Evolutionary conservation across 1,284 basidiomycete species (phyloP), one percentile per base, ranked within the genome.

Genomic region (Tilletiopsis washingtonensis): DNA sequence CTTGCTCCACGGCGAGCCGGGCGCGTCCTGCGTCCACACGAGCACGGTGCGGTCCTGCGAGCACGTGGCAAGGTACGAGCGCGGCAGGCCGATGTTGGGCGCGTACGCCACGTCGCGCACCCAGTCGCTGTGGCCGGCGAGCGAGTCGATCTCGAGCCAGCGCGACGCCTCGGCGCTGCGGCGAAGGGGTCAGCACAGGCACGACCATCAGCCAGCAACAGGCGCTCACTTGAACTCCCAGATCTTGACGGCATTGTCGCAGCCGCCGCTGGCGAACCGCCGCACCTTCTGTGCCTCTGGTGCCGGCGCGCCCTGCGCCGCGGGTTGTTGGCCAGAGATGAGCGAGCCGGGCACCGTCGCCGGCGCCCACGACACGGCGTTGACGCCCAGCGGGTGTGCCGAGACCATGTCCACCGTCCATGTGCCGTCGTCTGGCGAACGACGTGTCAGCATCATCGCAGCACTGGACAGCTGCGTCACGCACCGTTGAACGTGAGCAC

Each of bases 21-120:
- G 82, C 0, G 82, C 79, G 51, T 91, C 84, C 72, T 91, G 89
- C 25, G 88, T 90, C 88, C 91, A 96, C 61, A 98, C 88, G 41
- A 91, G 77, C 3, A 97, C 93, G 0, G 88, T 91, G 66, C 78
- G 64, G 55, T 84, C 85, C 77, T 96, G 91, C 0, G 87, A 91
- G 0, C 90, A 91, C 1, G 89, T 91, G 9, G 93, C 93, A 57
- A 98, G 88, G 76, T 97, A 96, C 70, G 84, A 86, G 54, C 90
- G 82, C 0, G 91, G 88, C 15, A 98, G 80, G 0, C 93, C 93
- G 61, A 97, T 90, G 67, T 90, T 96, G 0, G 93, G 93, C 4
- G 91, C 91, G 86, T 91, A 97, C 0, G 91, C 88, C 20, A 97
- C 91, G 71, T 98, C 93, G 48, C 93, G 81, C 17, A 98, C 91